phyloP scores from a whole-genome alignment of 2,329 filamentous ascomycete genomes.

The Xylaria sp. region DNA sequence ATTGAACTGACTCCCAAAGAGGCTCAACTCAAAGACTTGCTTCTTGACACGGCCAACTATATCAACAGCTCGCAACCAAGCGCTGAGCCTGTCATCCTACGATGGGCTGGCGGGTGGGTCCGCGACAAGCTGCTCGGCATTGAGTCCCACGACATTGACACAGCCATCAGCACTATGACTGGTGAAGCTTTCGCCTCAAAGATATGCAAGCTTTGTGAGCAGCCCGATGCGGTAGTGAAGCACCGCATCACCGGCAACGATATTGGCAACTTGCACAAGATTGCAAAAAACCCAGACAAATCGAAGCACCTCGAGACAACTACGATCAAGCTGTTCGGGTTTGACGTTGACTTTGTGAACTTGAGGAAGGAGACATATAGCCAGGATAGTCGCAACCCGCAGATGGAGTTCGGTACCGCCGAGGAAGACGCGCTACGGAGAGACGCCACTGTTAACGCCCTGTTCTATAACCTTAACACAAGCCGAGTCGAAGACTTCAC shows the following conservation, averaged over 20 bases:
- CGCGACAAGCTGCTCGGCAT: conserved; percentile 82
- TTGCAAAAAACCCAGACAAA: conserved; percentile 92
- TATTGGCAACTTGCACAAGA: conserved; percentile 84
- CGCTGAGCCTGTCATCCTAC: conserved; percentile 69
- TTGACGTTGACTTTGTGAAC: conserved; percentile 95
- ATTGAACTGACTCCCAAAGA: conserved; percentile 75
- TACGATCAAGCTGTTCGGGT: conserved; percentile 83
- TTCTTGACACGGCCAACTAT: conserved; percentile 83
- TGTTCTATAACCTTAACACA: conserved; percentile 94
- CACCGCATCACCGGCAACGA: conserved; percentile 69
- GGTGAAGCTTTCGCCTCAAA: conserved; percentile 78
- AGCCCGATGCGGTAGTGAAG: conserved; percentile 68
- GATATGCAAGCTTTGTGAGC: conserved; percentile 74
- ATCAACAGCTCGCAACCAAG: conserved; percentile 65
- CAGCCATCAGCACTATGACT: conserved; percentile 87
- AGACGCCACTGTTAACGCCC: conserved; percentile 93
- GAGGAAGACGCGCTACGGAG: conserved; percentile 89
- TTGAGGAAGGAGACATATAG: conserved; percentile 90
- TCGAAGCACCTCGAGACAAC: conserved; percentile 96
- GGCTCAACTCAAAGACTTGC: conserved; percentile 75
- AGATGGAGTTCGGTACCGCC: conserved; percentile 93
- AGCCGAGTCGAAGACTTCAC: conserved; percentile 87
- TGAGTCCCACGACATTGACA: conserved; percentile 83
- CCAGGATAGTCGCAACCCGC: conserved; percentile 87
- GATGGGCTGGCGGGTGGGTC: conserved; percentile 89